Conservation (phyloP, 371 early-diverging fungal genomes). For the Batkoa obscura region DNA sequence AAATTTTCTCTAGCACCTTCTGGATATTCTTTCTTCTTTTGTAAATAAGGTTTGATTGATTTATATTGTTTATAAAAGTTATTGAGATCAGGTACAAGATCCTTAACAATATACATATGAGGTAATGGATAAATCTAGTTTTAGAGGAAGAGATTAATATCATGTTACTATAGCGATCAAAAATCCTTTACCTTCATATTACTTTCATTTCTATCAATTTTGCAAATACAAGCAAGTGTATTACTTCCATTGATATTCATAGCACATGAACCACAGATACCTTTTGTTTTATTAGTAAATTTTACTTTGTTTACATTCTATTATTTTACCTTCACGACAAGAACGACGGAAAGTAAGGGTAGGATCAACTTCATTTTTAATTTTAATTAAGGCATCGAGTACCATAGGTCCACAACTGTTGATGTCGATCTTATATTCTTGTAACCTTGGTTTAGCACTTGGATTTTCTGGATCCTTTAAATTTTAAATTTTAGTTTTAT, state of each 20-base stretch:
- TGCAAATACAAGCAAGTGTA: conserved; percentile 81
- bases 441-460: conserved; percentile 66
- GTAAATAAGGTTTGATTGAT: conserved; percentile 82
- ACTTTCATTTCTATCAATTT: conserved; percentile 49
- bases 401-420: conserved; percentile 88
- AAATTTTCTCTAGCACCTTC: conserved; percentile 61
- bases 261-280: conserved; percentile 91
- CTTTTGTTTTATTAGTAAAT: conserved; percentile 9
- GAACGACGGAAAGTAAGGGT: conserved; percentile 58
- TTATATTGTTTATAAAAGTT: conserved; percentile 94
- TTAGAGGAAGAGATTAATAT: no score
- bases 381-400: conserved; percentile 84
- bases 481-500: background rate
- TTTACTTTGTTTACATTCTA: background rate
- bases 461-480: conserved; percentile 73
- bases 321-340: conserved; percentile 36
- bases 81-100: conserved; percentile 78
- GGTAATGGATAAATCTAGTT: conserved; percentile 89
- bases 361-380: conserved; percentile 87
- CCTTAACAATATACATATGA: conserved; percentile 81
- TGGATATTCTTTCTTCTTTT: conserved; percentile 53
- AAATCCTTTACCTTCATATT: conserved; percentile 16
- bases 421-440: conserved; percentile 76
- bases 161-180: background rate
- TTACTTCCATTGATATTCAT: conserved; percentile 93